Evolutionary conservation across 768 basidiomycete genomes (phyloP).

Genomic region (Suillus ampliporus): DNA sequence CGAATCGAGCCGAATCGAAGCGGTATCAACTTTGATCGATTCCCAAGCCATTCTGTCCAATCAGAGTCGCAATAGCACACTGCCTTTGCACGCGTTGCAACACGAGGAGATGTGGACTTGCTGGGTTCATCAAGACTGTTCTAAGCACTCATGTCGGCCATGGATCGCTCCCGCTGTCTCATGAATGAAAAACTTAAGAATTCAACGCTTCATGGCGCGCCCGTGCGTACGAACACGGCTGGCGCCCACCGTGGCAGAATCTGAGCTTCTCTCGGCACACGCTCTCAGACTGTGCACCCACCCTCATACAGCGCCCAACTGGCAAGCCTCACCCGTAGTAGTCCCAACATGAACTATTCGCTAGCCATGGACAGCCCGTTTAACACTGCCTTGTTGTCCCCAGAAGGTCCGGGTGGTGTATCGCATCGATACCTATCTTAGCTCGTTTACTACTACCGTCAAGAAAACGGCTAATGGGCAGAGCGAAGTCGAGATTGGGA

Average conservation of each 20-base stretch:
- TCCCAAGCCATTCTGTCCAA: conserved; percentile 22
- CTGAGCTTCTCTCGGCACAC: conserved; percentile 36
- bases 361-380: conserved; percentile 37
- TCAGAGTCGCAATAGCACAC: conserved; percentile 31
- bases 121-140: conserved; percentile 11
- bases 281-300: conserved; percentile 23
- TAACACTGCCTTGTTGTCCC: conserved; percentile 35
- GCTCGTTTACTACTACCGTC: conserved; percentile 22
- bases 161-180: background rate
- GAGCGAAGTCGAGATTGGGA: conserved; percentile 32
- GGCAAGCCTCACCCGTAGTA: background rate
- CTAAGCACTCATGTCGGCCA: conserved; percentile 1
- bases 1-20: conserved; percentile 5
- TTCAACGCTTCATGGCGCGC: conserved; percentile 11
- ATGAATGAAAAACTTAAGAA: background rate
- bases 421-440: conserved; percentile 35
- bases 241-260: conserved; percentile 42
- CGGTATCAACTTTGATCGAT: background rate
- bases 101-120: conserved; percentile 24
- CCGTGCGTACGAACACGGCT: conserved; percentile 7
- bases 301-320: conserved; percentile 20
- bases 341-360: conserved; percentile 35
- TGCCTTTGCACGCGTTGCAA: conserved; percentile 27
- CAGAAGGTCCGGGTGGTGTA: conserved; percentile 35
- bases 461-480: conserved; percentile 30